Evolutionary conservation across 805 yeast genomes (phyloP), one percentile per base, ranked within the genome.

Genomic region (Yamadazyma nakazawae): DNA sequence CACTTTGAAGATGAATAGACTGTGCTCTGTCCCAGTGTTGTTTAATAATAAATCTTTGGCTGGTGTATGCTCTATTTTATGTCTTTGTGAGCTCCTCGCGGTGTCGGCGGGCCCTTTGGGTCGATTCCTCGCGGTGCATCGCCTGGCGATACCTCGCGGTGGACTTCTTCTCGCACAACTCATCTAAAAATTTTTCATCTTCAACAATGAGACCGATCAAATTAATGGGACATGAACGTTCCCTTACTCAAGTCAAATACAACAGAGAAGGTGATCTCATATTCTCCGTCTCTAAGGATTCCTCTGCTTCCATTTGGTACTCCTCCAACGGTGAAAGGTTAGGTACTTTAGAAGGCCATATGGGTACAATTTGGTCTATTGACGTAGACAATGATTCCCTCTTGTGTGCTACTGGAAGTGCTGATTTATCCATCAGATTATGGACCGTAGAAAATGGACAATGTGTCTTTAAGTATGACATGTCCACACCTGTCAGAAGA

Each of bases 211-310:
- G 76, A 67, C 78, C 78, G 44, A 67, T 72, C 64, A 72, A 82
- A 75, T 74, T 85, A 60, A 86, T 87, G 78, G 98, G 98, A 50
- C 99, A 94, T 72, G 96, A 88, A 74, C 96, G 99, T 80, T 89
- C 98, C 55, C 75, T 94, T 59, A 91, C 98, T 41, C 98, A 94
- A 76, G 91, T 94, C 58, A 92, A 88, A 66, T 94, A 84, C 75
- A 94, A 94, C 79, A 78, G 82, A 52, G 98, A 95, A 62, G 99
- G 99, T 39, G 99, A 94, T 67, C 70, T 94, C 56, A 78, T 94
- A 47, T 85, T 94, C 64, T 84, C 98, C 10, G 91, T 88, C 35
- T 89, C 97, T 54, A 90, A 94, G 68, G 99, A 94, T 78, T 78
- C 79, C 58, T 81, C 83, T 11, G 96, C 95, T 1, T 84, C 91